Percentiles rank a stretch among this genome's conserved stretches.
phyloP scores from a whole-genome alignment of 2,329 filamentous ascomycete species.

The Apiospora marii region DNA sequence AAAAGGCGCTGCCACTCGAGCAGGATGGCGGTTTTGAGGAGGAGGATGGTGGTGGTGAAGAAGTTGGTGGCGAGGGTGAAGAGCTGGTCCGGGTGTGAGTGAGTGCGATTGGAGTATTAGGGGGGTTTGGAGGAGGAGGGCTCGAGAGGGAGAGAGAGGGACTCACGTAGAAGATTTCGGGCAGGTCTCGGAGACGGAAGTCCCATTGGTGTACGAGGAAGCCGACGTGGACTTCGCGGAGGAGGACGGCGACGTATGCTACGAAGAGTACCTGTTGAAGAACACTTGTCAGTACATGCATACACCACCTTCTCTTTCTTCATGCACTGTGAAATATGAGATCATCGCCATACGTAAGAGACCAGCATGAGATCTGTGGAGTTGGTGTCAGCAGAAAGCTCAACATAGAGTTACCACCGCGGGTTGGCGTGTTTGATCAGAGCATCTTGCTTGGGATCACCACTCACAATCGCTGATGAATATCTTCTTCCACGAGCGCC shows the following conservation, averaged over 20 bases:
- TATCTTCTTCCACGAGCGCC: background rate
- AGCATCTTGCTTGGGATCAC: background rate
- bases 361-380: background rate
- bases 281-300: background rate
- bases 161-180: slow-evolving; percentile 36
- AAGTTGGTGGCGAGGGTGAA: slow-evolving; percentile 43
- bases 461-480: background rate
- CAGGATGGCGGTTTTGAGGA: slow-evolving; percentile 51
- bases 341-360: background rate
- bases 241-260: background rate
- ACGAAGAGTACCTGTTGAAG: background rate
- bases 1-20: slow-evolving; percentile 47
- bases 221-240: slow-evolving; percentile 35
- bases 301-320: background rate
- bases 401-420: no score
- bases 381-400: no score
- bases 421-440: background rate
- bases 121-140: no score
- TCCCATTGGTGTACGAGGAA: slow-evolving; percentile 47
- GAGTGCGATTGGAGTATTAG: no score
- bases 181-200: slow-evolving; percentile 36
- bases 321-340: background rate
- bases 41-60: slow-evolving; percentile 41
- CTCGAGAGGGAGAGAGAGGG: no score
- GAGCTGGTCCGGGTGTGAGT: no score